Evolutionary conservation across 2,329 filamentous ascomycete genomes (phyloP).

Genomic region (Sordariomycetes sp.): DNA sequence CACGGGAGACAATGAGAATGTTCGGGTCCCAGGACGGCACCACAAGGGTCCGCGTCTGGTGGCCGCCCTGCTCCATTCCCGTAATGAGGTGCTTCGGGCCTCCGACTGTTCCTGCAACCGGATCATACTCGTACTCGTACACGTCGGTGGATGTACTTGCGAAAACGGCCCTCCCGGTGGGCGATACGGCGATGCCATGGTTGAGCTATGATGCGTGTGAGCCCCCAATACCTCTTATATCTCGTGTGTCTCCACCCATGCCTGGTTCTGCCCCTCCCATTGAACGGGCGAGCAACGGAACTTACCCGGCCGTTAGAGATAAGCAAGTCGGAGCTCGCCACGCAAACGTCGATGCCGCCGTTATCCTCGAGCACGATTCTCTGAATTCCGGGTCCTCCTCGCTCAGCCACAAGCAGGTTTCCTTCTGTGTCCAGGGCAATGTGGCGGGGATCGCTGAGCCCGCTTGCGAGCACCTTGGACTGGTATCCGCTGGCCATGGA

Average conservation of each 20-base stretch:
- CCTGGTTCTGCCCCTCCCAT: no score
- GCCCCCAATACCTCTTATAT: not conserved
- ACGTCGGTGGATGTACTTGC: conserved; percentile 46
- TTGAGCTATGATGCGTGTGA: conserved; percentile 31
- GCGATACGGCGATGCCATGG: conserved; percentile 44
- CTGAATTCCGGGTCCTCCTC: conserved; percentile 25
- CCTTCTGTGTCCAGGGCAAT: conserved; percentile 22
- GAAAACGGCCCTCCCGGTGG: conserved; percentile 41
- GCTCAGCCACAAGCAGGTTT: conserved; percentile 23
- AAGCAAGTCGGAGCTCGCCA: conserved; percentile 8
- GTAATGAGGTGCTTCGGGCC: conserved; percentile 46
- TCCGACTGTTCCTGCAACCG: conserved; percentile 41
- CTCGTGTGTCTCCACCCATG: not conserved
- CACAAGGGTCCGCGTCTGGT: conserved; percentile 57
- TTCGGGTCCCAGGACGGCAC: conserved; percentile 42
- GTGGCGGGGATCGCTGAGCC: conserved; percentile 16
- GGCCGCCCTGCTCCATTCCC: conserved; percentile 47
- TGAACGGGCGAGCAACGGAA: not conserved
- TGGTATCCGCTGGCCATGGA: conserved; percentile 1
- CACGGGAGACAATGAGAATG: conserved; percentile 54
- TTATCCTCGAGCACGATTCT: conserved; percentile 28
- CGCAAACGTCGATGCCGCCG: conserved; percentile 22
- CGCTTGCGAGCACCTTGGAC: conserved; percentile 15
- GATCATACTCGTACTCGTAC: conserved; percentile 41
- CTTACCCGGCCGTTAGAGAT: not conserved